Evolutionary conservation across 2,329 filamentous ascomycete species (phyloP).

Genomic region (Aaosphaeria arxii): DNA sequence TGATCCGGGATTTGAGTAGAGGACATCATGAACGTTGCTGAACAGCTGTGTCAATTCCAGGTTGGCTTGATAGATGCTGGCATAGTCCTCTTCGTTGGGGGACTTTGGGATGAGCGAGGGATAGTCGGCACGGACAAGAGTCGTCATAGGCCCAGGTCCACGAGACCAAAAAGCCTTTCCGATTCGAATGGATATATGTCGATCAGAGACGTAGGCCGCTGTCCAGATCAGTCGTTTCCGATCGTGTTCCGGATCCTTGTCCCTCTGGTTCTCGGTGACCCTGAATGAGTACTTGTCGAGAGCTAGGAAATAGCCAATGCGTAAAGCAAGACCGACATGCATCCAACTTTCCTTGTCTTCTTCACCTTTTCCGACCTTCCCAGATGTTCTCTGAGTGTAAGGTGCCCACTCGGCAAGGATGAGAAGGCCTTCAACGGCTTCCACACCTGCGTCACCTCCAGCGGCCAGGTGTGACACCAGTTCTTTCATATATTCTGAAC

Average conservation of each 20-base stretch:
- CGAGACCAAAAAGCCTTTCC: conserved; percentile 73
- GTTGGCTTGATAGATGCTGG: conserved; percentile 67
- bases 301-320: conserved; percentile 67
- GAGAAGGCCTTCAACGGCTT: conserved; percentile 67
- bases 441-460: conserved; percentile 64
- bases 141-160: conserved; percentile 65
- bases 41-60: conserved; percentile 70
- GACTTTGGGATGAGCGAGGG: conserved; percentile 60
- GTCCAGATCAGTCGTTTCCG: conserved; percentile 68
- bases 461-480: conserved; percentile 66
- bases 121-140: conserved; percentile 64
- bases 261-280: conserved; percentile 57
- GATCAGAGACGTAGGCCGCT: conserved; percentile 40
- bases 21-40: conserved; percentile 69
- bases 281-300: conserved; percentile 67
- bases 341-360: conserved; percentile 76
- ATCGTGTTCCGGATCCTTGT: conserved; percentile 58
- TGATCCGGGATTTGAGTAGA: conserved; percentile 69
- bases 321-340: conserved; percentile 68
- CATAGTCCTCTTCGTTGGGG: conserved; percentile 63
- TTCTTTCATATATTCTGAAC: conserved; percentile 67
- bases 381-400: conserved; percentile 60
- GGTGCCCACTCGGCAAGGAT: conserved; percentile 72
- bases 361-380: conserved; percentile 66
- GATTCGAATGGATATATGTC: conserved; percentile 63